phyloP scores from a whole-genome alignment of 2,329 filamentous ascomycete species.

The Podosphaera aphanis region DNA sequence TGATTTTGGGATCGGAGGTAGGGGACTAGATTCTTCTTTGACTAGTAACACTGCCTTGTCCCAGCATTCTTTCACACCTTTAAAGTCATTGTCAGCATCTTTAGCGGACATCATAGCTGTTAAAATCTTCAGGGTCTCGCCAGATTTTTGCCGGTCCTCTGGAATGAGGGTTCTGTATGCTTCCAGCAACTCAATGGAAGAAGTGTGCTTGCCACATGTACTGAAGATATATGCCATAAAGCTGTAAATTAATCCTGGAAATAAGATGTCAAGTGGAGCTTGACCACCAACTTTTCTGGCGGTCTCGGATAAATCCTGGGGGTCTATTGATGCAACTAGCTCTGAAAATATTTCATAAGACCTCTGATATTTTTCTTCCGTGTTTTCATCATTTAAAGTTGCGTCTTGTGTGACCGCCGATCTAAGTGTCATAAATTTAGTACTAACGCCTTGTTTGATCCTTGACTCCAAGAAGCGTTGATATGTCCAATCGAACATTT shows the following conservation, averaged over 20 bases:
- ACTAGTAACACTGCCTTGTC: constrained; percentile 30
- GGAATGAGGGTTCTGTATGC: constrained; percentile 24
- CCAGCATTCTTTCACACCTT: constrained; percentile 45
- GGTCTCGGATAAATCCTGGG: constrained; percentile 9
- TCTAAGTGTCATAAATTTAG: constrained; percentile 20
- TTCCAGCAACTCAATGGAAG: constrained; percentile 30
- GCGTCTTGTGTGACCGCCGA: constrained; percentile 12
- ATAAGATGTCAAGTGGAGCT: constrained; percentile 11
- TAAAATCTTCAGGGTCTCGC: constrained; percentile 22
- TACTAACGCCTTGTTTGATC: constrained; percentile 20
- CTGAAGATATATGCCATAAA: constrained; percentile 32
- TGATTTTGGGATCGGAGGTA: constrained; percentile 2
- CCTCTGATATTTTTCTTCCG: constrained; percentile 9
- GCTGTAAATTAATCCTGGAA: constrained; percentile 23
- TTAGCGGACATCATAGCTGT: constrained; percentile 45
- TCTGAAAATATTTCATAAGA: constrained; percentile 11
- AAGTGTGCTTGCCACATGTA: constrained; percentile 27
- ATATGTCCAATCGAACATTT: constrained; percentile 27
- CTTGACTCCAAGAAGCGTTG: constrained; percentile 19
- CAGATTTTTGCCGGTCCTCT: constrained; percentile 6
- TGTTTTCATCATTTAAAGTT: constrained; percentile 4
- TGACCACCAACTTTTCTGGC: constrained; percentile 9
- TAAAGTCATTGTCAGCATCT: constrained; percentile 30
- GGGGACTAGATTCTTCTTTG: constrained; percentile 20
- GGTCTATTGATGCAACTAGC: constrained; percentile 8